A percentile compares a stretch with the other conserved stretches of the same genome.
These are phyloP conservation scores for Rhododendron molle DNA, from an alignment of 148 eudicot genomes.

Conservation along the genomic window DNA sequence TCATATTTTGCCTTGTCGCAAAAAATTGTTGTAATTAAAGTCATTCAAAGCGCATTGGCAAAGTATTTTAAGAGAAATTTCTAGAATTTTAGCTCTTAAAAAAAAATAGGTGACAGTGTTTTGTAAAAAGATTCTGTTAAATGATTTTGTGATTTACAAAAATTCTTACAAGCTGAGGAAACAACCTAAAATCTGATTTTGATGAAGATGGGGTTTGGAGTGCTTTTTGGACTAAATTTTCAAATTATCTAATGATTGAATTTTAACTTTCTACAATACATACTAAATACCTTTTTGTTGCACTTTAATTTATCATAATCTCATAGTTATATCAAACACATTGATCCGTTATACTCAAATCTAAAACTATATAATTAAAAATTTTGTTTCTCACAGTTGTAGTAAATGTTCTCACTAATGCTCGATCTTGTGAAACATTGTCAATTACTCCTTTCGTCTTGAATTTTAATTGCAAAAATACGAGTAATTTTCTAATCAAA, in stretches of 20 bases:
- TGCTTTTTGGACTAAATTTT: neutral
- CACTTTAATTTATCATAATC: neutral
- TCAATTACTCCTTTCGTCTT: neutral
- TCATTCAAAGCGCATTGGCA: too few species aligned
- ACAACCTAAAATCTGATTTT: too few species aligned
- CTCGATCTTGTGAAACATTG: neutral
- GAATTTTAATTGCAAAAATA: too few species aligned
- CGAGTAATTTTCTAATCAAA: too few species aligned
- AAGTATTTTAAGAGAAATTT: too few species aligned
- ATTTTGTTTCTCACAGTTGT: too few species aligned
- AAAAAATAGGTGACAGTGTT: neutral
- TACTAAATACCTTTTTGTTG: neutral
- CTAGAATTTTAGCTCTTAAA: neutral
- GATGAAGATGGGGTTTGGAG: neutral
- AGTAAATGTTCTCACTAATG: neutral
- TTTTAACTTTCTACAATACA: too few species aligned
- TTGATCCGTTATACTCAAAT: neutral
- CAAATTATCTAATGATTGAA: too few species aligned
- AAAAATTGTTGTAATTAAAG: neutral
- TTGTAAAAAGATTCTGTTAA: too few species aligned
- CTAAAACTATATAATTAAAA: too few species aligned
- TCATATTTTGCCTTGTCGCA: neutral
- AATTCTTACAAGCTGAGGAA: too few species aligned
- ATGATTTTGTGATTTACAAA: too few species aligned
- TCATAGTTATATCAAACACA: neutral